These are phyloP conservation scores for Suillus weaverae DNA, from an alignment of 768 basidiomycete genomes.

Conservation along the genomic window DNA sequence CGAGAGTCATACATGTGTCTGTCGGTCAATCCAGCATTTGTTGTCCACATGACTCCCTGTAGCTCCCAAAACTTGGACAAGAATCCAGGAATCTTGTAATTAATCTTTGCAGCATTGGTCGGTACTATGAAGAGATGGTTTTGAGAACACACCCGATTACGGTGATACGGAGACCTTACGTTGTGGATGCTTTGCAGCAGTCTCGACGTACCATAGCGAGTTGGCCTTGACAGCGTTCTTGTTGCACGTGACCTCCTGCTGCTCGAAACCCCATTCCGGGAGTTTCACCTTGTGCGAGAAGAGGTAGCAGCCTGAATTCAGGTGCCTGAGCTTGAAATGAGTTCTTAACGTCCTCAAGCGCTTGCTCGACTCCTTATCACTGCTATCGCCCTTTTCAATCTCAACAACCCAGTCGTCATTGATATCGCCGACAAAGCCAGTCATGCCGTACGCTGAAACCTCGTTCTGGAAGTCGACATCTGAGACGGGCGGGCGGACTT, in stretches of 20 bases:
- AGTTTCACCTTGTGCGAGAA: conserved; percentile 98
- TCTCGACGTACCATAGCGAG: conserved; percentile 94
- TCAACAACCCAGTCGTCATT: conserved; percentile 95
- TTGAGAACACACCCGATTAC: background rate
- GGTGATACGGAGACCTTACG: conserved; percentile 47
- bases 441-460: conserved; percentile 90
- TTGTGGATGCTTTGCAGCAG: conserved; percentile 62
- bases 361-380: conserved; percentile 65
- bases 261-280: conserved; percentile 96
- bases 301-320: conserved; percentile 89
- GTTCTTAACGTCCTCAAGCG: conserved; percentile 80
- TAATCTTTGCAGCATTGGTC: conserved; percentile 72
- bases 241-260: conserved; percentile 99
- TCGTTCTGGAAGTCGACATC: conserved; percentile 99
- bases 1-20: conserved; percentile 94
- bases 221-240: conserved; percentile 91
- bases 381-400: conserved; percentile 66
- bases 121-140: conserved; percentile 51
- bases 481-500: conserved; percentile 89
- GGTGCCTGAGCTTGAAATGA: conserved; percentile 79
- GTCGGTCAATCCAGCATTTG: conserved; percentile 94
- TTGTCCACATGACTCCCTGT: conserved; percentile 95
- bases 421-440: conserved; percentile 81
- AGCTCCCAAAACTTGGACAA: conserved; percentile 88
- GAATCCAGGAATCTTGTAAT: conserved; percentile 90